Evolutionary conservation across 352 stramenopile genomes (phyloP).

Genomic region (Globisporangium abappressorium): DNA sequence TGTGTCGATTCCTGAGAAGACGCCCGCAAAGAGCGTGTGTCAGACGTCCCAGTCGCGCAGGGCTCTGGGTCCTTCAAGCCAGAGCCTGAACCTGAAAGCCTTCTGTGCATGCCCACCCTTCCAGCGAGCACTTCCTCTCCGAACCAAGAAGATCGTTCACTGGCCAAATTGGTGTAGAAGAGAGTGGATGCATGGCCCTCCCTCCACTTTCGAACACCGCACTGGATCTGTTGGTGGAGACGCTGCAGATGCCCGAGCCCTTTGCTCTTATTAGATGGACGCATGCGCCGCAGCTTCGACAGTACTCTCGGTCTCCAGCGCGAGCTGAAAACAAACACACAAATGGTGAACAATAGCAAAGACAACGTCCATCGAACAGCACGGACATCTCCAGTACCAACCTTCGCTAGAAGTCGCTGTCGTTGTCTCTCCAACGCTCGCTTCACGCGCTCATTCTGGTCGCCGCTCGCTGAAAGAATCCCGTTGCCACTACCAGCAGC

Average conservation of each 20-base stretch:
- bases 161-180: no score
- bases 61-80: no score
- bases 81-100: no score
- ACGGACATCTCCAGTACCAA: conserved; percentile 11
- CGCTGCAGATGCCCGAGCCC: not conserved
- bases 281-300: conserved; percentile 4
- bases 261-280: conserved; percentile 5
- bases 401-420: conserved; percentile 42
- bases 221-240: conserved; percentile 1
- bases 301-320: conserved; percentile 13
- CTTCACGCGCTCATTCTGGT: conserved; percentile 37
- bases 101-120: no score
- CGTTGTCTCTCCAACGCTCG: conserved; percentile 43
- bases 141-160: no score
- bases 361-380: not conserved
- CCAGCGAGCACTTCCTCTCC: no score
- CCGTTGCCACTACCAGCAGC: conserved; percentile 8
- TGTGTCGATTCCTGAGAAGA: no score
- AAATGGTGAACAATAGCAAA: not conserved
- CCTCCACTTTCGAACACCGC: not conserved
- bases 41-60: no score
- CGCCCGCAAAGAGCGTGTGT: no score
- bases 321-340: conserved; percentile 3
- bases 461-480: conserved; percentile 6
- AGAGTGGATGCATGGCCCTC: no score